Evolutionary conservation across 78 protist genomes (phyloP).

Genomic region (Protostelium mycophagum): DNA sequence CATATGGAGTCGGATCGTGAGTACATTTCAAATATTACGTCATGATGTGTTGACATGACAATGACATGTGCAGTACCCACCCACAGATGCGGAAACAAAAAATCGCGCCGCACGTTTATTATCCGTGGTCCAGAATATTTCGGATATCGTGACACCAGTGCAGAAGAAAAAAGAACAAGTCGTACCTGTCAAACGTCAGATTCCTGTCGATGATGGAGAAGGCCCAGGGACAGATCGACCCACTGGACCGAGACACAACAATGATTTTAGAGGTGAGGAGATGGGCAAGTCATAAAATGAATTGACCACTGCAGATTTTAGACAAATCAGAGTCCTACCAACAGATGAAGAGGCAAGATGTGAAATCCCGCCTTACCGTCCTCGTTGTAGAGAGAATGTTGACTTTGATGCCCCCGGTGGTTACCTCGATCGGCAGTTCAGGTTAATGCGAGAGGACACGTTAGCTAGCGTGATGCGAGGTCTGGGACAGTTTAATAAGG

Average conservation of each 20-base stretch:
- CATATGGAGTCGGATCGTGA: not conserved
- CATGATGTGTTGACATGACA: not conserved
- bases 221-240: not conserved
- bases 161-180: not conserved
- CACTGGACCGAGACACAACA: not conserved
- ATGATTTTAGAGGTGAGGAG: not conserved
- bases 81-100: not conserved
- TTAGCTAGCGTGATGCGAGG: constrained; percentile 37
- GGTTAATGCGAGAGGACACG: constrained; percentile 37
- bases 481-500: not conserved
- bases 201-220: not conserved
- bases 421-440: constrained; percentile 38
- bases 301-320: not conserved
- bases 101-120: not conserved
- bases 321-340: not conserved
- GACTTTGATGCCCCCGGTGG: constrained; percentile 6
- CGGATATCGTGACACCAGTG: not conserved
- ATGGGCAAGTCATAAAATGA: not conserved
- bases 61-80: not conserved
- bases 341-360: not conserved
- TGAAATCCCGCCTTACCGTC: not conserved
- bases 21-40: not conserved
- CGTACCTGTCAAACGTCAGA: not conserved
- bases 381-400: not conserved
- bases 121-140: too few species aligned